Base-by-base conservation (phyloP, 140 eudicot species). In the Oenanthe javanica region DNA sequence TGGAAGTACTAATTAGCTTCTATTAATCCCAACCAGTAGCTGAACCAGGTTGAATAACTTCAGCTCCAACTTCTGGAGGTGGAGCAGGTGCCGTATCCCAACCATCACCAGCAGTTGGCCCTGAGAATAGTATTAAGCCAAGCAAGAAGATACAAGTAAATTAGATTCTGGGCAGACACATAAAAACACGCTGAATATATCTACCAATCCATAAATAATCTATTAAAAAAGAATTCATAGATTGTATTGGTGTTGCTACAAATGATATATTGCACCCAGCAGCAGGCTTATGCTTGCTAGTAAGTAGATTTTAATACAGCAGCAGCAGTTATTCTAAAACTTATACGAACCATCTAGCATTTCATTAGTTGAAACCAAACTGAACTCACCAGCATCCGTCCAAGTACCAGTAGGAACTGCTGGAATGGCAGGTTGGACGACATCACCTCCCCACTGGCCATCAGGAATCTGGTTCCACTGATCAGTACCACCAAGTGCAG, bases 381-480 rank as follows among this genome's bases (percentile, higher is more conserved):
- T 16, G 0, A 54, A 25, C 84, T 79, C 77, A 88, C 96, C 96
- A 4, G 83, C 85, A 7, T 87, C 92, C 0, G 81, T 82, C 91
- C 91, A 90, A 3, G 87, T 87, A 66, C 21, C 80, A 66, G 79
- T 79, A 19, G 86, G 81, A 80, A 84, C 84, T 2, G 89, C 89
- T 23, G 87, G 86, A 49, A 89, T 82, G 21, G 92, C 89, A 71
- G 86, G 85, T 45, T 87, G 81, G 84, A 78, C 81, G 0, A 48
- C 45, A 0, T 86, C 91, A 31, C 21, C 61, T 4, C 79, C 25
- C 96, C 96, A 90, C 40, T 88, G 89, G 6, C 81, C 91, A 38
- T 90, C 96, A 1, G 96, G 83, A 57, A 90, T 86, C 72, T 82
- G 88, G 27, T 82, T 72, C 94, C 94, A 90, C 59, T 86, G 87